phyloP scores from a whole-genome alignment of 2,329 filamentous ascomycete species.

The Trichoderma afroharzianum region DNA sequence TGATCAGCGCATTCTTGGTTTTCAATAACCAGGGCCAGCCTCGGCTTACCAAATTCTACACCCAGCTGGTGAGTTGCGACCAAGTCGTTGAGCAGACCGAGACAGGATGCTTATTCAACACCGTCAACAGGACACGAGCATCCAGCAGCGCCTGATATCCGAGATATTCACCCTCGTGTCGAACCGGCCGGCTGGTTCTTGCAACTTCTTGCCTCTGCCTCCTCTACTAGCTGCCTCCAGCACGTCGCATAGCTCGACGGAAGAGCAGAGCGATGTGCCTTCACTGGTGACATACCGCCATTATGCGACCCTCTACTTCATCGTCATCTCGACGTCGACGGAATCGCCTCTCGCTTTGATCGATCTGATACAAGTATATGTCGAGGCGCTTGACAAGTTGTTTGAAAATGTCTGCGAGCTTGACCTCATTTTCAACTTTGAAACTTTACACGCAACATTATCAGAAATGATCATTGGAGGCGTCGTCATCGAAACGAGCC shows the following conservation, averaged over 20 bases:
- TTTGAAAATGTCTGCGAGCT: slow-evolving; percentile 99
- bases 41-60: slow-evolving; percentile 97
- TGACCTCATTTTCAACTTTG: slow-evolving; percentile 98
- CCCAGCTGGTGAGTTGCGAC: slow-evolving; percentile 68
- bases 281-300: slow-evolving; percentile 96
- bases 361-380: slow-evolving; percentile 96
- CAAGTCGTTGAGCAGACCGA: neutral
- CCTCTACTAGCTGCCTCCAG: slow-evolving; percentile 61
- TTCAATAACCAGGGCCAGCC: slow-evolving; percentile 99
- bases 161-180: slow-evolving; percentile 97
- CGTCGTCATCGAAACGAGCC: slow-evolving; percentile 86
- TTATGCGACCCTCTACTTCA: slow-evolving; percentile 98
- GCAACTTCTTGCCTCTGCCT: slow-evolving; percentile 88
- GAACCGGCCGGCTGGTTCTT: slow-evolving; percentile 84
- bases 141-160: slow-evolving; percentile 92
- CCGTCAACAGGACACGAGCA: slow-evolving; percentile 76
- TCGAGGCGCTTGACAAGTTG: slow-evolving; percentile 87
- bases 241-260: slow-evolving; percentile 60
- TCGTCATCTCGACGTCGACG: slow-evolving; percentile 93
- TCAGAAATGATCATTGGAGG: slow-evolving; percentile 95
- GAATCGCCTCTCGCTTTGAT: slow-evolving; percentile 94
- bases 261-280: slow-evolving; percentile 80
- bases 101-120: neutral
- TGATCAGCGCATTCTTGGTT: slow-evolving; percentile 98
- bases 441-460: slow-evolving; percentile 87